Percentiles rank a stretch among this genome's conserved stretches.
These are phyloP conservation scores for Apiospora malaysiana DNA, from an alignment of 2,329 filamentous ascomycete species.

Conservation along the genomic window DNA sequence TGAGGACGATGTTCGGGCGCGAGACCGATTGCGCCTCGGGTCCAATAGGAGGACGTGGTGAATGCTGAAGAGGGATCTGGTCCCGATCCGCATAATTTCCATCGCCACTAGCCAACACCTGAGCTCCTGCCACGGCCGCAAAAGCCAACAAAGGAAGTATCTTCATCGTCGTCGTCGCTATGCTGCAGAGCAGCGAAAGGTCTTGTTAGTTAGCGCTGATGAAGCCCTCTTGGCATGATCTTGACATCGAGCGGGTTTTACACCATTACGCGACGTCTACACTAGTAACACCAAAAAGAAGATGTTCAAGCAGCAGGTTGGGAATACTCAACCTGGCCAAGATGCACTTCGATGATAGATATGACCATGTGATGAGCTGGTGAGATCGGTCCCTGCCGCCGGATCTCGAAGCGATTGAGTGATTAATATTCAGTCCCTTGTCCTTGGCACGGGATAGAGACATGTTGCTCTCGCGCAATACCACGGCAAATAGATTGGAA, in stretches of 20 bases:
- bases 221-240: background rate
- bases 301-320: too few species aligned
- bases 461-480: background rate
- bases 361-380: background rate
- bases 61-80: background rate
- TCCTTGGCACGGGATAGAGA: background rate
- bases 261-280: background rate
- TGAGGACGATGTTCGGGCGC: conserved; percentile 61
- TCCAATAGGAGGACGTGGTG: conserved; percentile 22
- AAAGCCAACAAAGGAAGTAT: background rate
- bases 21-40: conserved; percentile 28
- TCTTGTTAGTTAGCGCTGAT: background rate
- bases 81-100: background rate
- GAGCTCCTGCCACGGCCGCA: background rate
- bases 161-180: background rate
- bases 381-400: background rate
- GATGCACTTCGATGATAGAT: too few species aligned
- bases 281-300: too few species aligned
- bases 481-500: background rate
- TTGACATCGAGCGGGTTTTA: background rate
- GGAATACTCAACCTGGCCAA: too few species aligned
- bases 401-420: background rate
- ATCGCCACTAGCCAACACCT: background rate
- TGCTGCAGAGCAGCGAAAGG: background rate
- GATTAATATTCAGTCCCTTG: background rate